phyloP scores from a whole-genome alignment of 129 eudicot genomes.

The Glebionis coronaria region DNA sequence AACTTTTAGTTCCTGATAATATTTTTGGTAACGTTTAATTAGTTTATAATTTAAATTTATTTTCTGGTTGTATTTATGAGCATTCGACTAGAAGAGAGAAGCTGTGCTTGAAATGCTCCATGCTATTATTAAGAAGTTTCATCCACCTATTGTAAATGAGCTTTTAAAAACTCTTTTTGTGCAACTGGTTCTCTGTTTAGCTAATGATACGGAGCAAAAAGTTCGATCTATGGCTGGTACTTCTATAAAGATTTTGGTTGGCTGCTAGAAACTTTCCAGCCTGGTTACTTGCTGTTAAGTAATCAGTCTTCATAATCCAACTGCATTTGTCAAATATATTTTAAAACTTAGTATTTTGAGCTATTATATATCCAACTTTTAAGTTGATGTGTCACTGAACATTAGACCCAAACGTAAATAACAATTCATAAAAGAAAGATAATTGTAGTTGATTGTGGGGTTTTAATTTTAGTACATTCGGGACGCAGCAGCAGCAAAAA shows the following conservation, averaged over 20 bases:
- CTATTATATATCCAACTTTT: no score
- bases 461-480: no score
- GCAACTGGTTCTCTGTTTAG: slow-evolving; percentile 57
- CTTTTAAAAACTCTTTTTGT: slow-evolving; percentile 50
- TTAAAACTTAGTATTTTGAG: no score
- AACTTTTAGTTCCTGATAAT: slow-evolving; percentile 4
- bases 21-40: not conserved
- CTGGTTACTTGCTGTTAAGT: no score
- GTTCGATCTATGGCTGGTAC: slow-evolving; percentile 66
- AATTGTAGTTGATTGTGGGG: no score
- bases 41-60: not conserved
- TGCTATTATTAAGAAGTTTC: slow-evolving; percentile 67
- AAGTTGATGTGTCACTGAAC: no score
- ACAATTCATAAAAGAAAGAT: no score
- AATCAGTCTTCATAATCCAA: no score
- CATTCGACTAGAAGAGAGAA: slow-evolving; percentile 79
- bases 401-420: no score
- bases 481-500: no score
- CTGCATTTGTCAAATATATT: no score
- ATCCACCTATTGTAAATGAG: slow-evolving; percentile 36
- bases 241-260: slow-evolving; percentile 57
- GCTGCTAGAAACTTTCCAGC: no score
- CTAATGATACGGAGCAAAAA: slow-evolving; percentile 63
- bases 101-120: slow-evolving; percentile 88
- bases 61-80: slow-evolving; percentile 50